Base-by-base conservation (phyloP, 2,329 filamentous ascomycete species). In the Fusarium anguioides region DNA sequence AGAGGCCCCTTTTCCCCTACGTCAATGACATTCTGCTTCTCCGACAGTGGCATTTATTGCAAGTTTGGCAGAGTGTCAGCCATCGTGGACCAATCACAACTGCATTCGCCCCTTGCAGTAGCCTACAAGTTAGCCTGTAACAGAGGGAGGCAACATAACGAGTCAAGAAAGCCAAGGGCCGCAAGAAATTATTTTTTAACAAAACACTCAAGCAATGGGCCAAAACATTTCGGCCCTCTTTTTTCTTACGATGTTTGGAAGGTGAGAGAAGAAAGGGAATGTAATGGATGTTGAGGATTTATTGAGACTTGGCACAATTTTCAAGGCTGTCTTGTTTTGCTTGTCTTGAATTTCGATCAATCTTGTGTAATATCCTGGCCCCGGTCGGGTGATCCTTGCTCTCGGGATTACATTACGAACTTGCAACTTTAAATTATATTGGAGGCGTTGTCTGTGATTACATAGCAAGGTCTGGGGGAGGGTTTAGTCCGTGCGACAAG, bases 371-470 rank as follows among this genome's bases (percentile, higher is more conserved):
- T 12, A 29, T 20, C 51, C 50, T 40, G 31, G 36, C 24, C 51
- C 57, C 23, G 36, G 51, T n/a, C 20, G 44, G 35, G 8, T 37
- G 23, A 57, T 51, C 63, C 63, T 36, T 67, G 63, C 20, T 29
- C 21, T 41, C 35, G 47, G 58, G 35, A 60, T 54, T 35, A 49
- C 47, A 48, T 64, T 68, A 66, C 65, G 58, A 49, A 50, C 44
- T 23, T 37, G 42, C 44, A 54, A 45, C 60, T 55, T 54, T 65
- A 68, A 64, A 47, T 49, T 65, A 66, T 54, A 66, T 66, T 66
- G 39, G 59, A 54, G 46, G 63, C 53, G 57, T 31, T 20, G 27
- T 24, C 50, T 33, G 60, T 51, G 47, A 58, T 57, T 64, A 39
- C 8, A 18, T 37, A 64, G 36, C 5, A 15, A 56, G 54, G 46